A percentile compares a stretch with the other conserved stretches of the same genome.
Evolutionary conservation across 345 rosid species (phyloP).

Genomic region (thale cress (Arabidopsis thaliana)): TAIR10.1 NC_003070.9:26486501-26487000

Average conservation of each 20-base stretch:
- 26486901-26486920: slow-evolving; percentile 74
- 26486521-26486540: neutral
- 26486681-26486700: neutral
- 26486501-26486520: slow-evolving; percentile 52
- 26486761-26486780: neutral
- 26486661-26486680: neutral
- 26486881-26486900: slow-evolving; percentile 92
- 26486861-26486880: slow-evolving; percentile 98
- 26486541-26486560: neutral
- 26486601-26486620: neutral
- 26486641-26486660: neutral
- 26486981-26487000: slow-evolving; percentile 55
- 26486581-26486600: neutral
- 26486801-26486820: slow-evolving; percentile 92
- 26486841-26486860: slow-evolving; percentile 97
- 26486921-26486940: slow-evolving; percentile 2
- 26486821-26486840: slow-evolving; percentile 98
- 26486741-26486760: slow-evolving; percentile 10
- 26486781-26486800: slow-evolving; percentile 80
- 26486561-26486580: neutral
- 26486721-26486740: slow-evolving; percentile 3
- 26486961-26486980: neutral
- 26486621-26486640: too few species aligned
- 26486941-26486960: neutral
- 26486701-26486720: neutral